Conservation (phyloP, 805 yeast genomes). For the Candida easanensis region DNA sequence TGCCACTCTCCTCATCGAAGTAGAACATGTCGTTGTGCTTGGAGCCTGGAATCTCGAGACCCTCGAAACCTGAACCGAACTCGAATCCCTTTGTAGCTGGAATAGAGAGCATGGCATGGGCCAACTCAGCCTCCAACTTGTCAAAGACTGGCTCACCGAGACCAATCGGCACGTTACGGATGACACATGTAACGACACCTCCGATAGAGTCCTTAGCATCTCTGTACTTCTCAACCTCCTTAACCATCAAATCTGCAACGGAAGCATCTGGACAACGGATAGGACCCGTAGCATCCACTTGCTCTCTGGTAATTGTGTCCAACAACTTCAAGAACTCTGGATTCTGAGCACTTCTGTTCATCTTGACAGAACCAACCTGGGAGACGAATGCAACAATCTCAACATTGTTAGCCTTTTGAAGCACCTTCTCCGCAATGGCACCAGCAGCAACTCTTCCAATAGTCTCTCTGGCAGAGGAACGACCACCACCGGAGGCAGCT, state of each 20-base stretch:
- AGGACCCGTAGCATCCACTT: conserved; percentile 85
- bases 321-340: conserved; percentile 64
- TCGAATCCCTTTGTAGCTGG: conserved; percentile 99
- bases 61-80: conserved; percentile 93
- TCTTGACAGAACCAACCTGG: conserved; percentile 79
- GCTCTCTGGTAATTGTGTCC: conserved; percentile 78
- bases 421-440: conserved; percentile 93
- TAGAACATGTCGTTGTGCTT: conserved; percentile 88
- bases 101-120: conserved; percentile 96
- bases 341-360: conserved; percentile 69
- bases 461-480: conserved; percentile 96
- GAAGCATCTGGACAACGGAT: conserved; percentile 87
- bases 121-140: conserved; percentile 90
- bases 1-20: conserved; percentile 54
- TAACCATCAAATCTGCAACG: conserved; percentile 75
- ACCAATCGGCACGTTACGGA: conserved; percentile 92
- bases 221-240: conserved; percentile 81
- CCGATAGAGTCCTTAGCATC: conserved; percentile 92
- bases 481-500: conserved; percentile 96
- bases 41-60: conserved; percentile 88
- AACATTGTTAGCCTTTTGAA: conserved; percentile 70
- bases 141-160: conserved; percentile 98
- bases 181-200: conserved; percentile 96
- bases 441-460: conserved; percentile 99
- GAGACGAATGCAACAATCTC: conserved; percentile 96